Conservation (phyloP, 2,329 filamentous ascomycete genomes). For the Fusarium graminum region DNA sequence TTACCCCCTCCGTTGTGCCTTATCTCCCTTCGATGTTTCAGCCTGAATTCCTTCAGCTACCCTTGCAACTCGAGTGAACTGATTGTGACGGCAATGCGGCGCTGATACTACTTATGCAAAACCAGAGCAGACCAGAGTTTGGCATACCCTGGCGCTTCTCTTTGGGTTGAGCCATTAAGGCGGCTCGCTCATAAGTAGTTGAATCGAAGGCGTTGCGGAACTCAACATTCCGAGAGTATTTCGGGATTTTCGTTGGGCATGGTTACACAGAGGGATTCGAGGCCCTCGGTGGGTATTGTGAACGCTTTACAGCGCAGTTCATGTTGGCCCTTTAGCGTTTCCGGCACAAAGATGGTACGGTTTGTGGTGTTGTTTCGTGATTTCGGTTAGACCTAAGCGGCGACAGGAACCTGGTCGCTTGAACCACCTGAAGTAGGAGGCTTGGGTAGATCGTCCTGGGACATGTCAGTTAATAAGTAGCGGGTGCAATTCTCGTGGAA, state of each 20-base stretch:
- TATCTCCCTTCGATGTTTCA: slow-evolving; percentile 10
- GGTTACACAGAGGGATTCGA: background rate
- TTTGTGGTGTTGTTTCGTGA: slow-evolving; percentile 14
- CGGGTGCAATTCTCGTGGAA: background rate
- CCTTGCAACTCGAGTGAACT: slow-evolving; percentile 20
- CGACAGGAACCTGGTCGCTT: slow-evolving; percentile 56
- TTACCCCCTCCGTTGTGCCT: background rate
- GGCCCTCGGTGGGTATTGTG: background rate
- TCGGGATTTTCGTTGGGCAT: background rate
- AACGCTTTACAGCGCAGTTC: background rate
- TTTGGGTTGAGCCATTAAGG: background rate
- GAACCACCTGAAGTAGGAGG: slow-evolving; percentile 52
- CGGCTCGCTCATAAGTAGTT: background rate
- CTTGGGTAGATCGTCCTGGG: slow-evolving; percentile 62
- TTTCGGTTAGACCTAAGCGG: slow-evolving; percentile 52
- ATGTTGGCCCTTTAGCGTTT: background rate
- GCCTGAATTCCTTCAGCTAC: slow-evolving; percentile 9
- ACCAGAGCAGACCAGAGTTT: background rate
- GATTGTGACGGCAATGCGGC: slow-evolving; percentile 10
- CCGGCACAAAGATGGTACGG: background rate
- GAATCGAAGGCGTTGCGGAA: background rate
- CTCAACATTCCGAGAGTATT: background rate
- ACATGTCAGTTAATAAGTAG: background rate
- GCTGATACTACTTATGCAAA: slow-evolving; percentile 5
- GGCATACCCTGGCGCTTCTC: background rate